phyloP scores from a whole-genome alignment of 768 basidiomycete genomes.

The Mycena belliarum region DNA sequence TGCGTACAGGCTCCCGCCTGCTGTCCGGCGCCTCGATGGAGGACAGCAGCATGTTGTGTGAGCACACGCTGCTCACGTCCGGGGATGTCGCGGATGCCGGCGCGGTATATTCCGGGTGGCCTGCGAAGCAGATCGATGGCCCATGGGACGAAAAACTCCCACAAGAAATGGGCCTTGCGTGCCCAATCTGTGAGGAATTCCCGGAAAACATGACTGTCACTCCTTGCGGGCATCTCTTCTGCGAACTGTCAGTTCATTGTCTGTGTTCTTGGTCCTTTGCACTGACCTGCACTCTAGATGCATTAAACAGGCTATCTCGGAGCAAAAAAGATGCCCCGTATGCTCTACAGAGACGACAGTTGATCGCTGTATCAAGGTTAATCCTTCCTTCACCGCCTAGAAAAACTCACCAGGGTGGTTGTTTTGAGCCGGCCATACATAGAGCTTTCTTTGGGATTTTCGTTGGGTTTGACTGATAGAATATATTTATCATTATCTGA shows the following conservation, averaged over 20 bases:
- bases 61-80: conserved; percentile 48
- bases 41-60: conserved; percentile 45
- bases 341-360: not conserved
- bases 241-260: not conserved
- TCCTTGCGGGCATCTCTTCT: conserved; percentile 30
- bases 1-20: conserved; percentile 46
- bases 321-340: not conserved
- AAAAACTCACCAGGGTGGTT: too few species aligned
- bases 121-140: conserved; percentile 31
- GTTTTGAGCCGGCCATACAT: too few species aligned
- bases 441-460: too few species aligned
- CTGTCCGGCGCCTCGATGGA: conserved; percentile 54
- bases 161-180: conserved; percentile 20
- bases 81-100: conserved; percentile 46
- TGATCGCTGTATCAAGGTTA: not conserved
- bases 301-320: not conserved
- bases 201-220: conserved; percentile 31
- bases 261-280: too few species aligned
- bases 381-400: not conserved
- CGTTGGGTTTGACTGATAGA: too few species aligned
- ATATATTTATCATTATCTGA: too few species aligned
- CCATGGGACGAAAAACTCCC: conserved; percentile 17
- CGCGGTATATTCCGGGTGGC: conserved; percentile 45
- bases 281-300: not conserved
- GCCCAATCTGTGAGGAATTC: conserved; percentile 31